A percentile compares a stretch with the other conserved stretches of the same genome.
These are phyloP conservation scores for Crithidia thermophila DNA, from an alignment of 208 protist species.

Conservation along the genomic window DNA sequence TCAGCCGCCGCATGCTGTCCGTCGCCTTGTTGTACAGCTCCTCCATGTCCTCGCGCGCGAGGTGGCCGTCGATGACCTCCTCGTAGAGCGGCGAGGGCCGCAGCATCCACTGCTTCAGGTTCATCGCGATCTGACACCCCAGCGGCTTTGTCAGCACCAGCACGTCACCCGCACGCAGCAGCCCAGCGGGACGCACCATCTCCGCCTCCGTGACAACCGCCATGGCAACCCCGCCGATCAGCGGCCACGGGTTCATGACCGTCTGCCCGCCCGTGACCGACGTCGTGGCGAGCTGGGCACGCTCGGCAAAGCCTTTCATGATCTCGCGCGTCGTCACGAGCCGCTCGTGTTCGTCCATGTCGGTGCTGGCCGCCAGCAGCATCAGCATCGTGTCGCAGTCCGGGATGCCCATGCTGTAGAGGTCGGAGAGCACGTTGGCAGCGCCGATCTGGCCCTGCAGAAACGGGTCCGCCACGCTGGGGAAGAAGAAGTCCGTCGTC, in stretches of 20 bases:
- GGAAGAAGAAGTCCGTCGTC: constrained; percentile 98
- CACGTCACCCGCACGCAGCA: constrained; percentile 71
- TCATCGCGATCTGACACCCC: constrained; percentile 94
- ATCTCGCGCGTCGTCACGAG: constrained; percentile 85
- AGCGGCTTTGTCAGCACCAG: constrained; percentile 97
- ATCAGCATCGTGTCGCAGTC: constrained; percentile 97
- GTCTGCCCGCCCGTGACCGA: constrained; percentile 96
- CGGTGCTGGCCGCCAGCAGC: constrained; percentile 92
- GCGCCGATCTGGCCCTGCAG: constrained; percentile 95
- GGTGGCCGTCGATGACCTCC: constrained; percentile 55
- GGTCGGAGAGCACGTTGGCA: constrained; percentile 97
- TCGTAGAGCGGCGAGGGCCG: constrained; percentile 70
- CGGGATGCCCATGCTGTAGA: constrained; percentile 96
- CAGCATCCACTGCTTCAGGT: constrained; percentile 93
- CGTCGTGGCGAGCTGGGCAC: constrained; percentile 71
- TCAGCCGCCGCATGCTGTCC: constrained; percentile 92
- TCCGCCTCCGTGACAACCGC: constrained; percentile 77
- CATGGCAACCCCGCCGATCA: constrained; percentile 95
- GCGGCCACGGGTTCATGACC: constrained; percentile 96
- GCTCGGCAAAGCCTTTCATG: constrained; percentile 94
- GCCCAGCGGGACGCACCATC: constrained; percentile 88
- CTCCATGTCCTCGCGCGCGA: constrained; percentile 72
- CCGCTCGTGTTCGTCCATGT: constrained; percentile 92
- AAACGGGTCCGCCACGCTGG: constrained; percentile 96
- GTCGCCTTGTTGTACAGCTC: constrained; percentile 77